Conservation (phyloP, 176 grass and related monocot species). For the Lolium perenne region DNA sequence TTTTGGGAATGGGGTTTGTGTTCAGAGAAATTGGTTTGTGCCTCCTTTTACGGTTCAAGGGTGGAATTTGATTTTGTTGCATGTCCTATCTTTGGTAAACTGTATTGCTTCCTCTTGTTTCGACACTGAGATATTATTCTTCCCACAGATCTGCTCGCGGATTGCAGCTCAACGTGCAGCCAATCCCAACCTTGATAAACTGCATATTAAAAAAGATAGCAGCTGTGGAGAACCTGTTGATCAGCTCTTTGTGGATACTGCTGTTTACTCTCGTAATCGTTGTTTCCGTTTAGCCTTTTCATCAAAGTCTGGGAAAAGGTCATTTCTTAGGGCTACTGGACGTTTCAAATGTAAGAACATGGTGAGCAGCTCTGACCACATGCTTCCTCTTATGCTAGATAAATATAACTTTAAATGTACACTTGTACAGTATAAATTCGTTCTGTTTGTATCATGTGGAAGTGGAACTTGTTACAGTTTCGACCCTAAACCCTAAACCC, state of each 20-base stretch:
- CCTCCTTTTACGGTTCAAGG: neutral
- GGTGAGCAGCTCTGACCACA: slow-evolving; percentile 59
- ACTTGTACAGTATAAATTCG: slow-evolving; percentile 4
- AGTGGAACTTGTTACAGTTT: slow-evolving; percentile 11
- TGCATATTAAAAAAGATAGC: slow-evolving; percentile 78
- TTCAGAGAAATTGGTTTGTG: neutral
- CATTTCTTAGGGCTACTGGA: slow-evolving; percentile 75
- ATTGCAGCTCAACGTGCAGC: slow-evolving; percentile 60
- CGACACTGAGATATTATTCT: slow-evolving; percentile 32
- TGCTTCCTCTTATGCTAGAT: slow-evolving; percentile 30
- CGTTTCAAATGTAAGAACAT: slow-evolving; percentile 93
- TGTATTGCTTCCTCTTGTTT: slow-evolving; percentile 27
- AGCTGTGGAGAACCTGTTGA: slow-evolving; percentile 40
- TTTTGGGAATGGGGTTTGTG: neutral
- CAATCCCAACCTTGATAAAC: slow-evolving; percentile 61
- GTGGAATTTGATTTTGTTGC: neutral
- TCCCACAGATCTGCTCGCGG: slow-evolving; percentile 66
- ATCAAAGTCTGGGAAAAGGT: slow-evolving; percentile 89
- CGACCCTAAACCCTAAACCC: neutral
- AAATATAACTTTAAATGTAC: neutral
- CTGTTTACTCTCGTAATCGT: slow-evolving; percentile 93
- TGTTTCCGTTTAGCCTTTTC: slow-evolving; percentile 93
- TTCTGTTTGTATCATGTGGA: neutral
- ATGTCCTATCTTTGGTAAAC: slow-evolving; percentile 11
- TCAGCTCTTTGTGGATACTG: slow-evolving; percentile 81